These are phyloP conservation scores for Salvia splendens DNA, from an alignment of 257 asterid genomes.

Conservation along the genomic window DNA sequence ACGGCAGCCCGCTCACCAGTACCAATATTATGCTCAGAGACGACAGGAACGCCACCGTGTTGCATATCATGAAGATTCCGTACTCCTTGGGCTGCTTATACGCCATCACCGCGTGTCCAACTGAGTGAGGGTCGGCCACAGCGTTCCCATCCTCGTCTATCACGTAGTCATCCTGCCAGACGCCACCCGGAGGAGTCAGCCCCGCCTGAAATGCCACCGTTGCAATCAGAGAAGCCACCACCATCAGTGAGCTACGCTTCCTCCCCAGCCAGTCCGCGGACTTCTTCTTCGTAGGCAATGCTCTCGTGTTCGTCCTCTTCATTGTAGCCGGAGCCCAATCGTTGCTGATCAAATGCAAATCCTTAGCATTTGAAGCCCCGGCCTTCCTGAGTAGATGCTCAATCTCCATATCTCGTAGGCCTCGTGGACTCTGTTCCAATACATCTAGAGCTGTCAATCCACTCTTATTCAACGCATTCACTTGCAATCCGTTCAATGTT, in stretches of 20 bases:
- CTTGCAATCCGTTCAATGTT: conserved; percentile 34
- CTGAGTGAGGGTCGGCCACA: conserved; percentile 34
- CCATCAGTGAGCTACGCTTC: conserved; percentile 38
- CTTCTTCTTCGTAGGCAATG: conserved; percentile 25
- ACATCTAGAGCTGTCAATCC: conserved; percentile 43
- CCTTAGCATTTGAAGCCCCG: conserved; percentile 38
- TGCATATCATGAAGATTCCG: conserved; percentile 39
- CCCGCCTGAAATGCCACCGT: conserved; percentile 47
- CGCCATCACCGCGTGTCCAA: conserved; percentile 38
- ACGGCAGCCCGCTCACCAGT: conserved; percentile 39
- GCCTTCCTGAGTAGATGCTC: conserved; percentile 30
- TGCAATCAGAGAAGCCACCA: conserved; percentile 44
- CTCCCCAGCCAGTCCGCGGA: conserved; percentile 38
- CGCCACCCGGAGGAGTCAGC: conserved; percentile 40
- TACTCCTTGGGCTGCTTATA: conserved; percentile 28
- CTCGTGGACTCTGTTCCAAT: conserved; percentile 44
- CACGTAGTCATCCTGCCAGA: conserved; percentile 40
- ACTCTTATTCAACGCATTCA: conserved; percentile 38
- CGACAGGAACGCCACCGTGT: conserved; percentile 41
- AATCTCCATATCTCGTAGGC: conserved; percentile 47
- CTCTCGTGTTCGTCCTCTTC: neutral
- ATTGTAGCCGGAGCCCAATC: conserved; percentile 21
- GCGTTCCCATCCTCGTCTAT: conserved; percentile 33
- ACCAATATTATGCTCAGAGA: conserved; percentile 39
- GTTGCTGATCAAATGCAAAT: conserved; percentile 33